Conservation (phyloP, 192 early-diverging fungal genomes). For the Coemansia sp. region DNA sequence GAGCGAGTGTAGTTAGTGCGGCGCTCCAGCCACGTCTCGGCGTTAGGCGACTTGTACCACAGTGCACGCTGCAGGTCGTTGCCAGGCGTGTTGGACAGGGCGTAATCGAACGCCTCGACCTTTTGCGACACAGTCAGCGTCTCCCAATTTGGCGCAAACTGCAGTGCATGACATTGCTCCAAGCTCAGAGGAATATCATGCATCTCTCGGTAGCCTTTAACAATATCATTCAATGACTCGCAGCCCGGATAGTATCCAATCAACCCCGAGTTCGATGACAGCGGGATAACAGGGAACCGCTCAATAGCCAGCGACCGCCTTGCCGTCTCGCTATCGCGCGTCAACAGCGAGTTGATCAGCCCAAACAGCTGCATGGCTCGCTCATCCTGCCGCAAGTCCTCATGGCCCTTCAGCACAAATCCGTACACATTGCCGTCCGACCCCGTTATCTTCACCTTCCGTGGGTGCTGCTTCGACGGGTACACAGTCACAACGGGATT, state of each 20-base stretch:
- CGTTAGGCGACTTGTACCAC: slow-evolving; percentile 95
- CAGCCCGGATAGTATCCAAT: slow-evolving; percentile 93
- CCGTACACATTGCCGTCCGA: slow-evolving; percentile 88
- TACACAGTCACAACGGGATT: slow-evolving; percentile 78
- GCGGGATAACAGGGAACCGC: slow-evolving; percentile 87
- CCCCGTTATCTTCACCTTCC: slow-evolving; percentile 80
- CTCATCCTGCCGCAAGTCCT: slow-evolving; percentile 97
- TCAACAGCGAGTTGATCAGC: slow-evolving; percentile 89
- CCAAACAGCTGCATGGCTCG: slow-evolving; percentile 99
- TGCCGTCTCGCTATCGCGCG: slow-evolving; percentile 82
- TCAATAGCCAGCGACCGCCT: slow-evolving; percentile 90
- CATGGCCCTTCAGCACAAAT: slow-evolving; percentile 93
- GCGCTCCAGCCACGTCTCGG: slow-evolving; percentile 94
- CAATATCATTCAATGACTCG: slow-evolving; percentile 85
- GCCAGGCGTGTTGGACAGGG: slow-evolving; percentile 84
- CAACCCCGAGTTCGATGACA: slow-evolving; percentile 93
- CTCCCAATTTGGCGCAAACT: slow-evolving; percentile 93
- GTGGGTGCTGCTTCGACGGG: slow-evolving; percentile 89
- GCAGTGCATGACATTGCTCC: slow-evolving; percentile 81
- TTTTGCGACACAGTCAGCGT: slow-evolving; percentile 85
- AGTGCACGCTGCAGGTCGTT: slow-evolving; percentile 91
- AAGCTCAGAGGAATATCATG: slow-evolving; percentile 81
- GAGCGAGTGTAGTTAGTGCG: slow-evolving; percentile 95
- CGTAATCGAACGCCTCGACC: slow-evolving; percentile 96
- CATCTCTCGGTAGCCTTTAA: slow-evolving; percentile 83